Conservation (phyloP, 169 alveolate species). For the Perkinsus olseni region DNA sequence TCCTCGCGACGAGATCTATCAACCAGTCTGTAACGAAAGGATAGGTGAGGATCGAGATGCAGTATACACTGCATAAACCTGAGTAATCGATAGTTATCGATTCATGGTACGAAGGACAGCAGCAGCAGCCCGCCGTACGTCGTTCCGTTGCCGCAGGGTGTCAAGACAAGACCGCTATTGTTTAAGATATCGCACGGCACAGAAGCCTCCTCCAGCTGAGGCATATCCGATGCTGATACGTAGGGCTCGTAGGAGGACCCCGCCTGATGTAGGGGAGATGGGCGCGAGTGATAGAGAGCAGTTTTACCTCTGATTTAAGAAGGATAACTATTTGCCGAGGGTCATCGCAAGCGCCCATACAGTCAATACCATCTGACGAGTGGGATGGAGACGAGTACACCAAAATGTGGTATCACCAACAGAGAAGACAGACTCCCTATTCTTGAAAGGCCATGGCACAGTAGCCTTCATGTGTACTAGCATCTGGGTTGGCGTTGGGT, state of each 20-base stretch:
- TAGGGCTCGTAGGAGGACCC: background rate
- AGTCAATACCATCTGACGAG: background rate
- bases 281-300: too few species aligned
- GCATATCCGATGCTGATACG: background rate
- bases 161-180: background rate
- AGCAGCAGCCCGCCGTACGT: too few species aligned
- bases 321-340: background rate
- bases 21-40: background rate
- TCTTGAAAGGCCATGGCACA: background rate
- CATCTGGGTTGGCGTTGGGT: background rate
- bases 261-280: too few species aligned
- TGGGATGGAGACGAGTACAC: background rate
- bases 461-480: background rate
- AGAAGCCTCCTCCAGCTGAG: background rate
- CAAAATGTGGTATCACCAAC: background rate
- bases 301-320: background rate
- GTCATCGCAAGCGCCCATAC: background rate
- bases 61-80: background rate
- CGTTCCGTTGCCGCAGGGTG: background rate
- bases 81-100: too few species aligned
- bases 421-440: background rate
- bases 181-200: background rate
- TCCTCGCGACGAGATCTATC: background rate
- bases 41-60: background rate
- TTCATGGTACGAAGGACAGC: too few species aligned